Conservation (phyloP, 2,329 filamentous ascomycete genomes). For the Alternaria infectoria region DNA sequence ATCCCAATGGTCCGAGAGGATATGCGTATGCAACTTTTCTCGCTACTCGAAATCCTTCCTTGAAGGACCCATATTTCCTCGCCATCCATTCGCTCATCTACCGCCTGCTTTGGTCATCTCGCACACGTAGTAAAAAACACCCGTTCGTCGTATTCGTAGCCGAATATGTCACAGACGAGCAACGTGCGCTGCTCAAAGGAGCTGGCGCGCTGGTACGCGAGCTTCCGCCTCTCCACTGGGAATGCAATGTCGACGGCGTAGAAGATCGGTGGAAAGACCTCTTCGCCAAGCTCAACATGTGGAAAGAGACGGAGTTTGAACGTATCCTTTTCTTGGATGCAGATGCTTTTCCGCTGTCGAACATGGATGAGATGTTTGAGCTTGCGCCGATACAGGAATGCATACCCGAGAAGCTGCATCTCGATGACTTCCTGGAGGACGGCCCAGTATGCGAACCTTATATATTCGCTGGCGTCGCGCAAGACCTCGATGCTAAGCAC, state of each 20-base stretch:
- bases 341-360: conserved; percentile 40
- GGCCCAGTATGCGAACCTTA: conserved; percentile 37
- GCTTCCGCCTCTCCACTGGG: conserved; percentile 36
- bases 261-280: conserved; percentile 42
- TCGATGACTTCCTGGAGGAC: conserved; percentile 32
- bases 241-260: conserved; percentile 28
- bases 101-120: conserved; percentile 40
- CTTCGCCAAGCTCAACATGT: conserved; percentile 48
- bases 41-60: conserved; percentile 36
- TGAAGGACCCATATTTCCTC: conserved; percentile 45
- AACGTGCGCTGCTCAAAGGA: conserved; percentile 38
- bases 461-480: conserved; percentile 37
- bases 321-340: conserved; percentile 43
- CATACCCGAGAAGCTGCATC: conserved; percentile 23
- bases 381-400: conserved; percentile 28
- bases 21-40: conserved; percentile 45
- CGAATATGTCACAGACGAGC: conserved; percentile 38
- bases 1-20: conserved; percentile 15
- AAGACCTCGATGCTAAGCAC: conserved; percentile 16
- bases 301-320: conserved; percentile 40
- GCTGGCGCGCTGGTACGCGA: conserved; percentile 44
- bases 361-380: conserved; percentile 42
- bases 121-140: conserved; percentile 31
- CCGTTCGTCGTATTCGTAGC: conserved; percentile 45
- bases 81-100: conserved; percentile 43